Percentiles rank a stretch among this genome's conserved stretches.
Evolutionary conservation across 1,284 basidiomycete species (phyloP).

Genomic region (Cryptococcus amylolentus): DNA sequence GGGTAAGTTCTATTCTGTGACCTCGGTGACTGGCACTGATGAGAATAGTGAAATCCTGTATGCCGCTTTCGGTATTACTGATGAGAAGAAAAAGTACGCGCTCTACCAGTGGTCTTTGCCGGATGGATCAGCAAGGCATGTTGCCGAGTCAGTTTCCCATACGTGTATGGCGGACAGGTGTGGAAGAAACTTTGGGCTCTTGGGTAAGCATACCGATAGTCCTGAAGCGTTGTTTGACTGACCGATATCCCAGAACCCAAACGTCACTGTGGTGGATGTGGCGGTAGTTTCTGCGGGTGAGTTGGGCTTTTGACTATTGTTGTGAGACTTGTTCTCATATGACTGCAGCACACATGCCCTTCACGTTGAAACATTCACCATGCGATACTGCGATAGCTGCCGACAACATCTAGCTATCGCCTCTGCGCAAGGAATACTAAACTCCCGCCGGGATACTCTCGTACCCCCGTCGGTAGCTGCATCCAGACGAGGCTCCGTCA

Average conservation of each 20-base stretch:
- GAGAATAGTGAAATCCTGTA: constrained; percentile 44
- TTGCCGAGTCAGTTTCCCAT: constrained; percentile 30
- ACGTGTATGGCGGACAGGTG: constrained; percentile 44
- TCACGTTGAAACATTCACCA: constrained; percentile 40
- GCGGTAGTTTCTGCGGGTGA: constrained; percentile 46
- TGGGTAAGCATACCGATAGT: constrained; percentile 23
- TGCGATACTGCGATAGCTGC: constrained; percentile 45
- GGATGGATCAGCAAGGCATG: constrained; percentile 42
- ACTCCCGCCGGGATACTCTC: constrained; percentile 10
- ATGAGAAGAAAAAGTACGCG: constrained; percentile 21
- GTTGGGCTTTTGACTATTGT: constrained; percentile 2
- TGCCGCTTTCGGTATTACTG: constrained; percentile 34
- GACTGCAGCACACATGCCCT: constrained; percentile 35
- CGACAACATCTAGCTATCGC: constrained; percentile 35
- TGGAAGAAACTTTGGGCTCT: constrained; percentile 40
- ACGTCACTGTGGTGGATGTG: constrained; percentile 48
- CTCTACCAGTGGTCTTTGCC: constrained; percentile 49
- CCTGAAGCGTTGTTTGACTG: neutral
- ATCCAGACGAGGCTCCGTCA: constrained; percentile 16
- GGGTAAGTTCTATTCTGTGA: constrained; percentile 29
- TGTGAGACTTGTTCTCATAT: neutral
- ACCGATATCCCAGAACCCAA: constrained; percentile 35
- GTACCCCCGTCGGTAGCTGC: constrained; percentile 8
- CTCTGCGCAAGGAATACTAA: constrained; percentile 26
- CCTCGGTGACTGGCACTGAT: neutral